Evolutionary conservation across 164 flowering plant genomes (phyloP), one percentile per base, ranked within the genome.

Genomic region (Aristolochia californica): DNA sequence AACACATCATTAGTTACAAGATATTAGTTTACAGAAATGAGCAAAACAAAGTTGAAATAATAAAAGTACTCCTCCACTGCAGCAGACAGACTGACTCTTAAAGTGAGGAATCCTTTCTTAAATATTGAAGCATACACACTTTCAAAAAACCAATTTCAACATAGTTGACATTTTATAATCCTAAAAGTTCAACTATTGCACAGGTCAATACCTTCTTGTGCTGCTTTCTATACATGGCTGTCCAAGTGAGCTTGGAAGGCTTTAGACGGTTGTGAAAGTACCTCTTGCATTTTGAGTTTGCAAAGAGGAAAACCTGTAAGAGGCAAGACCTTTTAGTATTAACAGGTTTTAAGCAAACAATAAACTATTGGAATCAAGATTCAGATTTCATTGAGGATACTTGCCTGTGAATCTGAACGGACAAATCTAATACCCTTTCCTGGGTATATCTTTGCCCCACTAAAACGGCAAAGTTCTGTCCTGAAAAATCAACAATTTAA

Each of bases 181-280:
- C 22, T 17, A 1, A 16, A 47, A 47, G 8, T 20, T 47, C 54
- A 25, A 51, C 22, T 51, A 57, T 7, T 21, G 11, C 40, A 22
- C 15, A 13, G 4, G 13, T 21, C 56, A 28, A 13, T 51, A 64
- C 84, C 81, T 80, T 80, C 66, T 80, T 78, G 47, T 78, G 84
- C 63, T 80, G 84, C 71, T 80, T 80, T 64, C 84, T 63, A 71
- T 75, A 80, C 78, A 77, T 80, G 4, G 84, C 84, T 7, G 84
- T 80, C 84, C 82, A 80, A 9, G 87, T 79, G 62, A 87, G 88
- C 80, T 87, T 87, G 2, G 91, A 77, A 16, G 95, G 95, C 83
- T 83, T 87, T 77, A 87, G 56, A 8, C 77, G 62, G 68, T 83
- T 87, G 80, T 84, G 91, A 75, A 87, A 87, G 70, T 87, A 84